These are phyloP conservation scores for Sclerotinia sclerotiorum DNA, from an alignment of 2,329 filamentous ascomycete species.

Conservation along the genomic window DNA sequence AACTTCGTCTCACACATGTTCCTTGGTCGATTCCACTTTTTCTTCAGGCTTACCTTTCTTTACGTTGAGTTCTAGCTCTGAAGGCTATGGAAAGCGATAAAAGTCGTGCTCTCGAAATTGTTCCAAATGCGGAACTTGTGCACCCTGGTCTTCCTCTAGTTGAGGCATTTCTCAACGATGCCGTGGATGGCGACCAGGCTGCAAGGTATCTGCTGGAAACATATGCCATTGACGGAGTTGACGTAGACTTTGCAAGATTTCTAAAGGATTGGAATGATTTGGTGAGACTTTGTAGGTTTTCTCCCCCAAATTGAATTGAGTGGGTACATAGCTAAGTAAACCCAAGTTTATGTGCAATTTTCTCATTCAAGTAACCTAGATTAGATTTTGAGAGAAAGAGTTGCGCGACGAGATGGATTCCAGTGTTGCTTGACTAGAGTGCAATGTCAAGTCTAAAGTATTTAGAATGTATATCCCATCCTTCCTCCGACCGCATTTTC, in stretches of 20 bases:
- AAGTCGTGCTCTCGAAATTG: not conserved
- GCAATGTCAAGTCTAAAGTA: not conserved
- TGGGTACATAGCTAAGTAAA: not conserved
- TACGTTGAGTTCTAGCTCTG: not conserved
- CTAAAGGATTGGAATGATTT: not conserved
- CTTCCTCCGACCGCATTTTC: not conserved
- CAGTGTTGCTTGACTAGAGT: not conserved
- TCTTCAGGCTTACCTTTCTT: not conserved
- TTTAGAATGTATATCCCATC: not conserved
- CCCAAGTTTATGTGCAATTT: not conserved
- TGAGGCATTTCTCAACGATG: not conserved
- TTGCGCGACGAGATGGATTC: not conserved
- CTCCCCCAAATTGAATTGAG: no score
- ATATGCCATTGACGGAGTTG: not conserved
- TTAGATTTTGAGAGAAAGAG: not conserved
- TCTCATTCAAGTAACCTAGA: not conserved
- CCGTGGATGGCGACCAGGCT: not conserved
- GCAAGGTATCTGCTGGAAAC: not conserved
- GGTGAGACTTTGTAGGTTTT: not conserved
- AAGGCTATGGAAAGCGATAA: not conserved
- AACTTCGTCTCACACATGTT: no score
- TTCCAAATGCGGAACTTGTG: not conserved
- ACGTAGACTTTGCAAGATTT: not conserved
- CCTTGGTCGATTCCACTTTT: not conserved
- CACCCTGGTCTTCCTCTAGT: not conserved